These are phyloP conservation scores for Dittrichia graveolens DNA, from an alignment of 129 eudicot species.

Conservation along the genomic window DNA sequence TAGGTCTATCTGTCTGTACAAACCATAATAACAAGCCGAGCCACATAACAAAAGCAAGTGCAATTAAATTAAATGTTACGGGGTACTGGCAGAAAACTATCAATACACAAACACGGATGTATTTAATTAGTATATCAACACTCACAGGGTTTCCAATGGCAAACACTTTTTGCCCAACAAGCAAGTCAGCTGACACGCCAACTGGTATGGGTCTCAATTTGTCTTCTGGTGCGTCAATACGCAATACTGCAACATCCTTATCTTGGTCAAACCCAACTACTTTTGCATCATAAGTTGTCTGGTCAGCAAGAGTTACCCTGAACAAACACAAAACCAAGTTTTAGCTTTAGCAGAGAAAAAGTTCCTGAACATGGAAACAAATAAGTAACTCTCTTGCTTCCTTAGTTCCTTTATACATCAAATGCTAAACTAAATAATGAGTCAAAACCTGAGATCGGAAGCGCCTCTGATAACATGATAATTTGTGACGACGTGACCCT, in stretches of 20 bases:
- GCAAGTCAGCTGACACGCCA: conserved; percentile 84
- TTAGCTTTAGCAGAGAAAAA: conserved; percentile 6
- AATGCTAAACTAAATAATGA: neutral
- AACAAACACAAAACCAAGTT: conserved; percentile 25
- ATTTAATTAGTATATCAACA: neutral
- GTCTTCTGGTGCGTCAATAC: conserved; percentile 62
- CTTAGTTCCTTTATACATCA: conserved; percentile 33
- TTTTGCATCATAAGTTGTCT: conserved; percentile 76
- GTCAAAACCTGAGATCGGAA: conserved; percentile 82
- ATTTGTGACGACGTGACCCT: conserved; percentile 88
- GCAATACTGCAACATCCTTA: conserved; percentile 81
- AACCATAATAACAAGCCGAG: no score
- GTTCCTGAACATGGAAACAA: conserved; percentile 53
- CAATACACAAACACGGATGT: neutral
- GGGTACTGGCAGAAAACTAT: no score
- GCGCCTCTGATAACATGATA: conserved; percentile 99
- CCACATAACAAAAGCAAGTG: no score
- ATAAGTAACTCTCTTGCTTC: conserved; percentile 59
- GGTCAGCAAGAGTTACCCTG: conserved; percentile 93
- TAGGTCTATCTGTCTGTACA: no score
- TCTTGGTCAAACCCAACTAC: conserved; percentile 90
- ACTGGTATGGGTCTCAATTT: conserved; percentile 81
- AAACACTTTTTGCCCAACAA: conserved; percentile 89
- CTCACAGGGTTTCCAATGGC: conserved; percentile 95
- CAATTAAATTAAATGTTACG: no score